Percentiles rank a stretch among this genome's conserved stretches.
phyloP scores from a whole-genome alignment of 805 yeast species.

The Saccharomycopsis babjevae region DNA sequence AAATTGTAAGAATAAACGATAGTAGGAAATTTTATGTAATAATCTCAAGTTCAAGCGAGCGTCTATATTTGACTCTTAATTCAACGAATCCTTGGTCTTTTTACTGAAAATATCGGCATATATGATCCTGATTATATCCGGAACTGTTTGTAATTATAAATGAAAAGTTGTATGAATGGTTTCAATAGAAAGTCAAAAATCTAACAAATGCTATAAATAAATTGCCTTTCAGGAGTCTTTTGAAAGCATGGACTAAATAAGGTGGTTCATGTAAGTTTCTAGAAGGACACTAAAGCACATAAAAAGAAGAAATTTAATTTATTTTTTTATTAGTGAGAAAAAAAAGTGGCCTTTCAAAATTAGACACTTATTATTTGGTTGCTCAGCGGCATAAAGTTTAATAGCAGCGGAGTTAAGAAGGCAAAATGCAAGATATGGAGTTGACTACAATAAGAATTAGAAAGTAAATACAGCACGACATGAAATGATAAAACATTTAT shows the following conservation, averaged over 20 bases:
- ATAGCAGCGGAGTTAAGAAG: background rate
- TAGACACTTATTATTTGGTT: background rate
- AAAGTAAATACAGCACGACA: too few species aligned
- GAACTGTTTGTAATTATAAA: too few species aligned
- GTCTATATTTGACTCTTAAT: background rate
- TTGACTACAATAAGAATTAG: too few species aligned
- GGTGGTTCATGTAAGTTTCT: background rate
- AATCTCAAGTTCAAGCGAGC: background rate
- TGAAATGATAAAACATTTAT: too few species aligned
- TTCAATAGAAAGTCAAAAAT: too few species aligned
- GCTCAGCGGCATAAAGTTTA: background rate
- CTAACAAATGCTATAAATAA: too few species aligned
- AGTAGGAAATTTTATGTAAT: background rate
- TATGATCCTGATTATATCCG: too few species aligned
- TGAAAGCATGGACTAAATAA: background rate
- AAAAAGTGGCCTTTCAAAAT: background rate
- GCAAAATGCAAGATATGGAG: background rate
- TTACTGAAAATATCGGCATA: too few species aligned
- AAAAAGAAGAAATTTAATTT: background rate
- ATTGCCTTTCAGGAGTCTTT: too few species aligned
- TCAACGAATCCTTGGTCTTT: background rate
- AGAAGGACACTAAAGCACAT: background rate
- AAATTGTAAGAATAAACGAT: background rate
- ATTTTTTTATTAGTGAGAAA: background rate
- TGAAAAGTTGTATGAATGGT: too few species aligned